Base-by-base conservation (phyloP, 2,329 filamentous ascomycete genomes). In the Elsinoe necatrix region DNA sequence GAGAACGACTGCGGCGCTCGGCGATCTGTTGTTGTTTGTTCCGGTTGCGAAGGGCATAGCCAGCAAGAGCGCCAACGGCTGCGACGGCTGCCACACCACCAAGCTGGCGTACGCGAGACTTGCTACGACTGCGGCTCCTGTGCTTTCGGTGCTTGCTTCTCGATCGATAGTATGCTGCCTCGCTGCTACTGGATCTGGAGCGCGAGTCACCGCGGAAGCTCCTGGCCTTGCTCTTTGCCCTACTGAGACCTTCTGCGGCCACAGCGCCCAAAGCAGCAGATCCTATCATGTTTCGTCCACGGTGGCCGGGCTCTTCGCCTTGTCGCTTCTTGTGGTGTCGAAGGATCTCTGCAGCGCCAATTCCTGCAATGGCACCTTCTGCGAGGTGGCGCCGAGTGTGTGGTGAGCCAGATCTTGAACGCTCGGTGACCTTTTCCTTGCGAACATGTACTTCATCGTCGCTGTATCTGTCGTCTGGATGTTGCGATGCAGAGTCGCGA, bases 401-500 rank as follows among this genome's bases (percentile, higher is more conserved):
- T 16, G 75, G 75, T 55, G 62, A 62, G 27, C 60, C 55, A 25
- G 59, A 60, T 21, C 69, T 68, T 64, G 67, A 72, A 29, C 63
- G 72, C 63, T 71, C 76, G 63, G 39, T 59, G 16, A 74, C 78
- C 76, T 70, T 78, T 77, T 62, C 67, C 37, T 65, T 64, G 14
- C 77, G 77, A 35, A 82, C 71, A 62, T 83, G 82, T 56, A 83
- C 78, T 64, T 80, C 77, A 90, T 96, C 0, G 91, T 96, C 1
- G 88, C 92, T 1, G 90, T 96, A 1, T 92, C 87, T 0, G 89
- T 95, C 57, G 85, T 81, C 69, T 96, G 90, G 34, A 91, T 62
- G 85, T 80, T 29, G 77, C 9, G 77, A 80, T 48, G 77, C 71
- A 14, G 77, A 79, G 63, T 80, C 78, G 48, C 72, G 69, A 4